Evolutionary conservation across 1,284 basidiomycete species (phyloP).

Genomic region (Sporisorium reilianum): DNA sequence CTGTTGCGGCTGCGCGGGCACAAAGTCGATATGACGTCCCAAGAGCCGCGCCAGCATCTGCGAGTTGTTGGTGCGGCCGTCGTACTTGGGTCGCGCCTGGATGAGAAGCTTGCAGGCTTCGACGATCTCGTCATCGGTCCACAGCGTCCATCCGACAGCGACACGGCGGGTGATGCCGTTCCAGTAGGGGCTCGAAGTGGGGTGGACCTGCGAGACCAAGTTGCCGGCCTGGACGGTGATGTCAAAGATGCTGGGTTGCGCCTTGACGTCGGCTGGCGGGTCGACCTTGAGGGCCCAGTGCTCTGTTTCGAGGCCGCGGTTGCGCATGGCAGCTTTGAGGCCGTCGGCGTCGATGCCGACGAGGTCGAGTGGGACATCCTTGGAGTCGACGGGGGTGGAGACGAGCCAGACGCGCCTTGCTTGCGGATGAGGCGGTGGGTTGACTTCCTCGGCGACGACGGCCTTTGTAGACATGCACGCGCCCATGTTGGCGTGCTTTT

Average conservation of each 20-base stretch:
- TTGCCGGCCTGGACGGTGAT: conserved; percentile 34
- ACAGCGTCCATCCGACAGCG: conserved; percentile 46
- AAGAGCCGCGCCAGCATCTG: conserved; percentile 42
- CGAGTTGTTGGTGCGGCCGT: conserved; percentile 43
- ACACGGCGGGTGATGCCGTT: conserved; percentile 24
- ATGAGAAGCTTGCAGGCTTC: conserved; percentile 37
- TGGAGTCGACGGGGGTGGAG: conserved; percentile 32
- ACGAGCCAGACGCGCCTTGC: conserved; percentile 44
- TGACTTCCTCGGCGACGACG: conserved; percentile 15
- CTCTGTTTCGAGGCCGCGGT: conserved; percentile 48
- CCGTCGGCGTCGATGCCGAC: conserved; percentile 44
- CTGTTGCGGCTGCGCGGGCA: not conserved
- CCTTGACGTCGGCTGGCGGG: conserved; percentile 11
- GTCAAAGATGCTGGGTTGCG: conserved; percentile 37
- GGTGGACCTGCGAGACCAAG: conserved; percentile 22
- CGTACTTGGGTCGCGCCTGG: conserved; percentile 44
- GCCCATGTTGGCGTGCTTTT: conserved; percentile 42
- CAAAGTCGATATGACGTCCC: conserved; percentile 36
- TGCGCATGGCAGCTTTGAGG: conserved; percentile 44
- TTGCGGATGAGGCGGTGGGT: conserved; percentile 33
- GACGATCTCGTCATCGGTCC: conserved; percentile 42
- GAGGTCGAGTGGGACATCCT: conserved; percentile 35
- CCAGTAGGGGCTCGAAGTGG: conserved; percentile 41
- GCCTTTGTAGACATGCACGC: conserved; percentile 53
- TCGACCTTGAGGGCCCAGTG: conserved; percentile 54